phyloP scores from a whole-genome alignment of 129 eudicot genomes.

The Escallonia rubra region DNA sequence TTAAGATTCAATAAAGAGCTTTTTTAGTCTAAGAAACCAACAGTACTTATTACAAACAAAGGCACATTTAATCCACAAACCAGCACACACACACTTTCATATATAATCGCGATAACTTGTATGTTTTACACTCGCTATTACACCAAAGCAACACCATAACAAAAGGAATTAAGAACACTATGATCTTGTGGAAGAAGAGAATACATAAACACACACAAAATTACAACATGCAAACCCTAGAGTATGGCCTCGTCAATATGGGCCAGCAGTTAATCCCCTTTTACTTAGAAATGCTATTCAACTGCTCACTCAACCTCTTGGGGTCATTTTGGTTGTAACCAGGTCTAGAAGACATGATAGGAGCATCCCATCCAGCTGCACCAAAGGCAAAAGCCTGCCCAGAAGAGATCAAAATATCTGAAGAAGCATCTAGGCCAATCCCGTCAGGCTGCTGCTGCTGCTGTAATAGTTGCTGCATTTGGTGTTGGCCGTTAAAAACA shows the following conservation, averaged over 20 bases:
- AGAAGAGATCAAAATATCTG: conserved; percentile 4
- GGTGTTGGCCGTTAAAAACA: conserved; percentile 13
- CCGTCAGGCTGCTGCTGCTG: neutral
- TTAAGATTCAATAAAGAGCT: too few species aligned
- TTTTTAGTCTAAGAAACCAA: neutral
- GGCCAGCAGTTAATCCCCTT: neutral
- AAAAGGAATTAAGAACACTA: neutral
- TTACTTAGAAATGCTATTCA: neutral
- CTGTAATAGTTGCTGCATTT: neutral
- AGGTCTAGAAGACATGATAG: neutral
- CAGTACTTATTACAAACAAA: too few species aligned
- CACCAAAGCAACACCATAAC: neutral
- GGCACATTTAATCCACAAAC: too few species aligned
- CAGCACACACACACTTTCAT: too few species aligned
- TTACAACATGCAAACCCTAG: neutral
- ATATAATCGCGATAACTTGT: too few species aligned
- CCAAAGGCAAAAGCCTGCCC: neutral
- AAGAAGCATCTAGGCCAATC: neutral
- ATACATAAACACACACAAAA: conserved; percentile 1
- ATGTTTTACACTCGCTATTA: neutral
- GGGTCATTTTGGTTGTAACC: neutral
- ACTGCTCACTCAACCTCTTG: neutral
- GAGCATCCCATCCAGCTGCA: conserved; percentile 8
- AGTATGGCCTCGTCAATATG: neutral
- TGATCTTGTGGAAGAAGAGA: neutral